Evolutionary conservation across 768 basidiomycete species (phyloP).

Genomic region (Pleurotus eryngii): DNA sequence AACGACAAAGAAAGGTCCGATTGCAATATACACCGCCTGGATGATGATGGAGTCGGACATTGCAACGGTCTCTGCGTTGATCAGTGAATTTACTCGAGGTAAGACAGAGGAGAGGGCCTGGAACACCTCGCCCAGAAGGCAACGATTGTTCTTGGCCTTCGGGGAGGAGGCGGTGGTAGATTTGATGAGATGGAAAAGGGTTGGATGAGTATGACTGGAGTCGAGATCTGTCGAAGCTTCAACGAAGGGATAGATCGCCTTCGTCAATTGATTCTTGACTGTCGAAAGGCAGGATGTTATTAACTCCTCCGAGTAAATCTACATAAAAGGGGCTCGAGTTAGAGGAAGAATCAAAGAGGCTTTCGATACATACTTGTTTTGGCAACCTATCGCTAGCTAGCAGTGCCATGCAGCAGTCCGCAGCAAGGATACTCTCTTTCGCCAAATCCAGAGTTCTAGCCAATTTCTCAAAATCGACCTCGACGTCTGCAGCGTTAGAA

Average conservation of each 20-base stretch:
- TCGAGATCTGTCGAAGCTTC: slow-evolving; percentile 54
- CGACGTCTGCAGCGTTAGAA: slow-evolving; percentile 31
- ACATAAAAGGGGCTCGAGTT: background rate
- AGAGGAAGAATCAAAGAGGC: background rate
- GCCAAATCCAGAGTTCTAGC: slow-evolving; percentile 54
- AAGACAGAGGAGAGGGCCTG: slow-evolving; percentile 70
- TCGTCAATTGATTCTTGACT: slow-evolving; percentile 77
- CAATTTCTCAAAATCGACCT: slow-evolving; percentile 49
- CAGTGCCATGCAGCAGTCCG: slow-evolving; percentile 78
- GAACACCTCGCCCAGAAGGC: slow-evolving; percentile 63
- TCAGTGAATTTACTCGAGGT: slow-evolving; percentile 70
- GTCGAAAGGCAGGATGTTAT: slow-evolving; percentile 74
- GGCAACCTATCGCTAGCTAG: slow-evolving; percentile 76
- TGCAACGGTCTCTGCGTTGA: slow-evolving; percentile 66
- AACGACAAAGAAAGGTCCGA: slow-evolving; percentile 92
- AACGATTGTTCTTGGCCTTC: slow-evolving; percentile 29
- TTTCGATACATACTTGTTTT: slow-evolving; percentile 64
- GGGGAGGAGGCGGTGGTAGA: slow-evolving; percentile 29
- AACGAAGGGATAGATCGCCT: slow-evolving; percentile 82
- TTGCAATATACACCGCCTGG: slow-evolving; percentile 87
- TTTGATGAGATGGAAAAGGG: slow-evolving; percentile 51
- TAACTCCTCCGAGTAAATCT: slow-evolving; percentile 94
- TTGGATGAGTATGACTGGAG: slow-evolving; percentile 35
- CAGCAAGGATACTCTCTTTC: slow-evolving; percentile 73
- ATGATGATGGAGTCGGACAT: slow-evolving; percentile 94